These are phyloP conservation scores for Dothideomycetes sp. DNA, from an alignment of 2,329 filamentous ascomycete species.

Conservation along the genomic window DNA sequence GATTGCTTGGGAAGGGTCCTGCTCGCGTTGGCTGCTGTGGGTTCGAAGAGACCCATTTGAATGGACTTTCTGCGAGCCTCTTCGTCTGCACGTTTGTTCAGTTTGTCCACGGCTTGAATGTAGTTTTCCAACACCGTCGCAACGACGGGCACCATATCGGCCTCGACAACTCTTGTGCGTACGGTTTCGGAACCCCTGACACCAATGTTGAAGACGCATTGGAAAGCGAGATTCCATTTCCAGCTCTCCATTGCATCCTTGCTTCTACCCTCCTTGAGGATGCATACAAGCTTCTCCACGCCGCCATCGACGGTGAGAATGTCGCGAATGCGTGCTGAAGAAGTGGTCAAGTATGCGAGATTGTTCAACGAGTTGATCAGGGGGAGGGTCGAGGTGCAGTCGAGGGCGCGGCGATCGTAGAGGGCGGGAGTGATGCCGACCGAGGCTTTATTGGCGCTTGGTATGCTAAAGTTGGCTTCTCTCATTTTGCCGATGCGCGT, in stretches of 20 bases:
- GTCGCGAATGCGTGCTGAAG: constrained; percentile 91
- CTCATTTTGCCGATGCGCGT: constrained; percentile 53
- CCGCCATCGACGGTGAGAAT: constrained; percentile 98
- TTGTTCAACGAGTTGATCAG: constrained; percentile 99
- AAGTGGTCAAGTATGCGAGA: constrained; percentile 94
- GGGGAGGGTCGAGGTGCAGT: constrained; percentile 94
- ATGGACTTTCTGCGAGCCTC: constrained; percentile 5
- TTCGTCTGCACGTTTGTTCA: constrained; percentile 49
- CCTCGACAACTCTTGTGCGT: constrained; percentile 89
- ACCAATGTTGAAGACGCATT: constrained; percentile 97
- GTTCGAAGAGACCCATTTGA: constrained; percentile 1
- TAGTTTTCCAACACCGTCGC: constrained; percentile 98
- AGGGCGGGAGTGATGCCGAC: constrained; percentile 97
- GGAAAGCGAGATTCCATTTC: constrained; percentile 99
- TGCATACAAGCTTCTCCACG: constrained; percentile 91
- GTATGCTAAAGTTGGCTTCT: constrained; percentile 99
- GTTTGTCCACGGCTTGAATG: constrained; percentile 89
- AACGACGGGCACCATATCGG: constrained; percentile 98
- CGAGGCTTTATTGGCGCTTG: constrained; percentile 98
- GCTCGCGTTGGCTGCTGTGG: constrained; percentile 2
- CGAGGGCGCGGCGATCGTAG: constrained; percentile 92
- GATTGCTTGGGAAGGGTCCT: constrained; percentile 1
- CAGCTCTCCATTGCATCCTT: constrained; percentile 99
- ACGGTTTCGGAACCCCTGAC: constrained; percentile 91
- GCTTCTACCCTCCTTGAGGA: constrained; percentile 92